phyloP scores from a whole-genome alignment of 2,329 filamentous ascomycete genomes.

The Arthrocladium fulminans region DNA sequence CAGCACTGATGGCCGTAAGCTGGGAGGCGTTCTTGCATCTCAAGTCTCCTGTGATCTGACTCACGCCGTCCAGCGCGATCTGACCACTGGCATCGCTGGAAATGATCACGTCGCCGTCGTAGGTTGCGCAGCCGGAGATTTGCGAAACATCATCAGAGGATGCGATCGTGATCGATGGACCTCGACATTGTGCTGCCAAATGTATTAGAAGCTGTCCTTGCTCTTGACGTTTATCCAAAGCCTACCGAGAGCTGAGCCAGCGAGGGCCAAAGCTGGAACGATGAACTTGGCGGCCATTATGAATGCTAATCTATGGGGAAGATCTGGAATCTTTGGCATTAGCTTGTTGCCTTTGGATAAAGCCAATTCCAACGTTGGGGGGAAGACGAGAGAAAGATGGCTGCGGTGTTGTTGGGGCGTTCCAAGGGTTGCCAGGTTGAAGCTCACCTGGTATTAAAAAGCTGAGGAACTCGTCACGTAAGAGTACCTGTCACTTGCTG shows the following conservation, averaged over 20 bases:
- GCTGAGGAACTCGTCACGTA: constrained; percentile 3
- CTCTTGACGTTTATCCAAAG: constrained; percentile 2
- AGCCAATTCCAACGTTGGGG: too few species aligned
- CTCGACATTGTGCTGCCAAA: constrained; percentile 17
- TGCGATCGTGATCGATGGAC: constrained; percentile 37
- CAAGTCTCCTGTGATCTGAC: constrained; percentile 51
- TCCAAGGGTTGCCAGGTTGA: neutral
- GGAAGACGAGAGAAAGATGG: neutral
- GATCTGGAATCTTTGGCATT: constrained; percentile 13
- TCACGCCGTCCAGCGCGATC: constrained; percentile 53
- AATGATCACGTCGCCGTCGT: constrained; percentile 61
- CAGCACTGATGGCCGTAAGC: constrained; percentile 55
- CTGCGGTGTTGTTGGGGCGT: neutral
- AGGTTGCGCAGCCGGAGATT: constrained; percentile 57
- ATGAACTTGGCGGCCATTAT: constrained; percentile 39
- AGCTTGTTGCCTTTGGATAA: too few species aligned
- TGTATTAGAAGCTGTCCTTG: constrained; percentile 11
- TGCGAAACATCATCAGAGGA: constrained; percentile 56
- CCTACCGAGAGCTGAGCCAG: constrained; percentile 44
- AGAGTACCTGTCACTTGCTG: constrained; percentile 3
- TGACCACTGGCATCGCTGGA: constrained; percentile 45
- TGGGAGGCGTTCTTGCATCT: constrained; percentile 46
- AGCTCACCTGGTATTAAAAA: constrained; percentile 24
- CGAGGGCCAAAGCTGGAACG: constrained; percentile 48
- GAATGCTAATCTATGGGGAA: constrained; percentile 25